Conservation (phyloP, 2,329 filamentous ascomycete genomes). For the Xylaria multiplex region DNA sequence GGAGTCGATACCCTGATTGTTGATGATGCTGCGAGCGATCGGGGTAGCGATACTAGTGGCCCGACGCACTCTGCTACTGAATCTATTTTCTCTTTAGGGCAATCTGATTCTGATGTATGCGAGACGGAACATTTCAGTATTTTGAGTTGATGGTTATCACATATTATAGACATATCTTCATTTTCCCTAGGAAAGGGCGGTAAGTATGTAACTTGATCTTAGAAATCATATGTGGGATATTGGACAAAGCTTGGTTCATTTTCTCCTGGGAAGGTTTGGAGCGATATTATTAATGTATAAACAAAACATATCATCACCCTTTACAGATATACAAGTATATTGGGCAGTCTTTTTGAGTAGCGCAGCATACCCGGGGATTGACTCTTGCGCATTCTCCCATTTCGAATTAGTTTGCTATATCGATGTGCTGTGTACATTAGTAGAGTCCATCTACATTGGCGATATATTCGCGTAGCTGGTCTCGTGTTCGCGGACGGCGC, state of each 20-base stretch:
- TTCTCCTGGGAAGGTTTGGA: background rate
- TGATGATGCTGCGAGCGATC: conserved; percentile 32
- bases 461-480: no score
- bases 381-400: background rate
- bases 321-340: background rate
- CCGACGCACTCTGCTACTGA: conserved; percentile 6
- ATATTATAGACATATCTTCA: background rate
- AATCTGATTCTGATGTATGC: conserved; percentile 16
- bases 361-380: background rate
- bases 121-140: background rate
- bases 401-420: background rate
- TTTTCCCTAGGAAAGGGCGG: background rate
- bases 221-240: background rate
- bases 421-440: background rate
- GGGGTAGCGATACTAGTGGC: conserved; percentile 37
- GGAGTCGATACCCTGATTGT: background rate
- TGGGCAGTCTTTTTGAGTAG: background rate
- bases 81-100: conserved; percentile 21
- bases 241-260: background rate
- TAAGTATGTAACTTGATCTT: background rate
- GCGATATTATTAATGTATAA: background rate
- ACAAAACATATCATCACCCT: background rate
- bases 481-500: no score
- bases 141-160: background rate
- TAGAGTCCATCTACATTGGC: background rate